Percentiles rank a stretch among this genome's conserved stretches.
phyloP scores from a whole-genome alignment of 2,329 filamentous ascomycete species.

The Penicillium psychrosexuale region DNA sequence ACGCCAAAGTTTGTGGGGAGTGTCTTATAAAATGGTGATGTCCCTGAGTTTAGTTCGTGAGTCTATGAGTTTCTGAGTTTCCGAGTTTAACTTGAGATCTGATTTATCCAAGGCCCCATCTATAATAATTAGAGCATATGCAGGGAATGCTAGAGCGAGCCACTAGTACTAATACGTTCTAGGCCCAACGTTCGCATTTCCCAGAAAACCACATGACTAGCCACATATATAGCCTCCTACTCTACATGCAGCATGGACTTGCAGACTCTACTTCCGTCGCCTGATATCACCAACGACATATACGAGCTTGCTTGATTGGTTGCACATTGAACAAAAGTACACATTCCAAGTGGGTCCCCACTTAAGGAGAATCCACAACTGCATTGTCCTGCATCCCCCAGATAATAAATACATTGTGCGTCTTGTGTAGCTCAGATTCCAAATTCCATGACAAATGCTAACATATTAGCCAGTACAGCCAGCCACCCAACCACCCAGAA shows the following conservation, averaged over 20 bases:
- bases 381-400: neutral
- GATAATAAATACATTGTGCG: neutral
- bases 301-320: neutral
- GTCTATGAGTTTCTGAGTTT: neutral
- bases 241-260: neutral
- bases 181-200: neutral
- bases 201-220: neutral
- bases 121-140: neutral
- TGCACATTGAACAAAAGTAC: neutral
- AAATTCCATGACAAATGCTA: neutral
- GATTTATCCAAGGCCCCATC: neutral
- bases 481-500: constrained; percentile 9
- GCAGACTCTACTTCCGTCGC: neutral
- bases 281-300: neutral
- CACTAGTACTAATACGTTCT: neutral
- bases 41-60: neutral
- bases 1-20: constrained; percentile 10
- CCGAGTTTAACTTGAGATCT: neutral
- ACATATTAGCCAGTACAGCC: neutral
- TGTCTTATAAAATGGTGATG: neutral
- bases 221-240: neutral
- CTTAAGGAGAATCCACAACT: neutral
- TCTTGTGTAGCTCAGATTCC: neutral
- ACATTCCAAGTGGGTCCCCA: too few species aligned
- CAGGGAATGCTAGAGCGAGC: neutral